Evolutionary conservation across 805 yeast genomes (phyloP), one percentile per base, ranked within the genome.

Genomic region (Wickerhamomyces subpelliculosus): DNA sequence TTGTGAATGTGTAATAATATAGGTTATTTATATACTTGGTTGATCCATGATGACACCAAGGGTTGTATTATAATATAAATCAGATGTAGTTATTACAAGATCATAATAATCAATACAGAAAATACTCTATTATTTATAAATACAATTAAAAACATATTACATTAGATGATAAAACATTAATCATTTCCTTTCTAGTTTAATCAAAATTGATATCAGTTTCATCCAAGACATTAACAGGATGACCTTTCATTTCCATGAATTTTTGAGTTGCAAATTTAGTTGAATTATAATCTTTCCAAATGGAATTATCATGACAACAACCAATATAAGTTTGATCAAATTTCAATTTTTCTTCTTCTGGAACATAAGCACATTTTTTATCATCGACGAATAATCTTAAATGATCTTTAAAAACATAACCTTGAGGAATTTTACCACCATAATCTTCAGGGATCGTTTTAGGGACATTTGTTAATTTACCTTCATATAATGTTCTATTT

Each of bases 401-500:
- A 46, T 64, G 70, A 8, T 58, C 59, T 27, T 58, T 52, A 42
- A 48, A 65, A 19, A 51, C 47, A 40, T 58, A 62, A n/a, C 47
- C 47, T 16, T 47, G 35, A 34, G 54, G 60, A 21, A 55, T 51
- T 5, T 45, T n/a, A n/a, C n/a, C 39, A 4, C 37, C 28, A 11
- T 71, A 70, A 42, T 73, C 79, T 10, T 60, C 47, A 11, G 63
- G 62, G 23, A 57, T 56, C 34, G 51, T 50, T 31, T 58, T 49
- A 1, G 83, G 84, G 18, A 75, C 55, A 39, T 64, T 65, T 1
- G 72, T 65, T 13, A 63, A 43, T 10, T 53, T 70, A 3, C 86
- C 86, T 54, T 84, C 89, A 46, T 75, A 79, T 16, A 64, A 46
- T 0, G 84, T 68, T 25, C 70, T 62, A 4, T 70, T 58, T 42